Evolutionary conservation across 192 early-diverging fungal species (phyloP), one percentile per base, ranked within the genome.

Genomic region (Rhizophagus clarus): DNA sequence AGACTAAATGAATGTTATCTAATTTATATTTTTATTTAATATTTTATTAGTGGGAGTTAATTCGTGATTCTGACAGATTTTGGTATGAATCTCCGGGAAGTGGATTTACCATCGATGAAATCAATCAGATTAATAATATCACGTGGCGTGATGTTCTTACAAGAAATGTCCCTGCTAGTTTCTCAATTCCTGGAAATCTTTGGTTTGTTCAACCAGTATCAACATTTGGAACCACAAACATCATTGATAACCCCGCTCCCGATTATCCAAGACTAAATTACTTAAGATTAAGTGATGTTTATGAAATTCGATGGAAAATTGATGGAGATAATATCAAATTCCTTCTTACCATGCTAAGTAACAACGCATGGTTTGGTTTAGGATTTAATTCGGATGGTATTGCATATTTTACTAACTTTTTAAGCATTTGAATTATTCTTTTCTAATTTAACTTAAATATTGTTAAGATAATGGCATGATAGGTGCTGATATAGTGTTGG

Each of bases 41-140:
- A 26, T 62, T 62, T 10, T 24, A 4, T 62, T 86, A 90, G 61
- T 90, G 89, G 68, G 26, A 40, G 1, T 76, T 81, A 2, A 61
- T 90, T 14, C 80, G 89, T 4, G 89, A 88, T 70, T 88, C 87
- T 1, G 89, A 90, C 49, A 72, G 87, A 31, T 90, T 83, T 42
- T 90, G 88, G 88, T 90, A 91, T 77, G 83, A 90, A 79, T 79
- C 76, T 28, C 75, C 84, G 1, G 66, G 32, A 32, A 20, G 29
- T 20, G 66, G 66, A 32, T 81, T 90, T 17, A 84, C 81, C 14
- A 45, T 42, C 9, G 71, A 79, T n/a, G 89, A 90, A 61, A 34
- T 77, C 10, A n/a, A n/a, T 24, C 26, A 49, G 3, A 28, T 83
- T 24, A 12, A 68, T 29, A 49, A 84, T 61, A 72, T 73, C 10